Percentiles rank a stretch among this genome's conserved stretches.
phyloP scores from a whole-genome alignment of 768 basidiomycete species.

The Trametes cinnabarina region DNA sequence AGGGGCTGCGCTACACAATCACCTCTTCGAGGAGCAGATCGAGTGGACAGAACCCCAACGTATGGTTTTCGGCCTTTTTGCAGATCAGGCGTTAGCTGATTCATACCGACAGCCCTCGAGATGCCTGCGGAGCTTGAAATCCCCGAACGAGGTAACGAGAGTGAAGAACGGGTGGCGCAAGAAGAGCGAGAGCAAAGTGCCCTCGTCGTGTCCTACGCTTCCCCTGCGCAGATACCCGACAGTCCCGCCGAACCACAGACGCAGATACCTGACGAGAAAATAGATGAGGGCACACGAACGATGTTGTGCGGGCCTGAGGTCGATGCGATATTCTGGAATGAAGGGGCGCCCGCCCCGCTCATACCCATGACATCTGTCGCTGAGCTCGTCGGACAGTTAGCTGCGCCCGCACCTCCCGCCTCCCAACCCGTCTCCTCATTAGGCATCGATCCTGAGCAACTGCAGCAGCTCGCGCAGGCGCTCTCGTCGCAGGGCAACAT shows the following conservation, averaged over 20 bases:
- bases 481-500: slow-evolving; percentile 20
- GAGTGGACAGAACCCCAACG: slow-evolving; percentile 84
- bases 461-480: slow-evolving; percentile 53
- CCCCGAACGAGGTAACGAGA: slow-evolving; percentile 58
- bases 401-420: slow-evolving; percentile 30
- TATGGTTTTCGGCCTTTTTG: slow-evolving; percentile 41
- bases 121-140: slow-evolving; percentile 57
- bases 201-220: slow-evolving; percentile 73
- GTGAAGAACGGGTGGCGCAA: slow-evolving; percentile 66
- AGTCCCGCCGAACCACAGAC: slow-evolving; percentile 67
- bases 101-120: slow-evolving; percentile 52
- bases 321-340: slow-evolving; percentile 65
- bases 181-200: slow-evolving; percentile 79
- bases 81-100: slow-evolving; percentile 20
- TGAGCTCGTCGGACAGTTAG: slow-evolving; percentile 67
- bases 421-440: slow-evolving; percentile 31
- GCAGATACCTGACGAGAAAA: slow-evolving; percentile 65
- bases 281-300: slow-evolving; percentile 55
- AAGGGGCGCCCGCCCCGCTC: slow-evolving; percentile 26
- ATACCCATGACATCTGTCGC: slow-evolving; percentile 50
- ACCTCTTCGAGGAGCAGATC: slow-evolving; percentile 79
- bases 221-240: slow-evolving; percentile 69
- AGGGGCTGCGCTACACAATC: slow-evolving; percentile 80
- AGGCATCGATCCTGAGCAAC: slow-evolving; percentile 55
- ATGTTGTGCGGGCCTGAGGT: slow-evolving; percentile 74